phyloP scores from a whole-genome alignment of 805 yeast genomes.

The Brettanomyces sp. region DNA sequence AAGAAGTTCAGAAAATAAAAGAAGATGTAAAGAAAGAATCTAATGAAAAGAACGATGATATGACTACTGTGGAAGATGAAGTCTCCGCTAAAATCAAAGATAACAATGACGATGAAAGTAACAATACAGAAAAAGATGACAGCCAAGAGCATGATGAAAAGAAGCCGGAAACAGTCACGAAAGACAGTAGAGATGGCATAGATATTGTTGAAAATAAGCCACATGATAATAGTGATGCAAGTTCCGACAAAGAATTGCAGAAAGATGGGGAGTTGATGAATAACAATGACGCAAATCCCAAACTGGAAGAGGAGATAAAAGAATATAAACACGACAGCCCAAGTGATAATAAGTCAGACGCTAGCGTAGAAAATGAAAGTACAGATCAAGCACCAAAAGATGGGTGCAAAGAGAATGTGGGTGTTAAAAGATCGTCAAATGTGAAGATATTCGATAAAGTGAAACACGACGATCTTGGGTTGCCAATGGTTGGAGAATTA shows the following conservation, averaged over 20 bases:
- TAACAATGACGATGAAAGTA: conserved; percentile 1
- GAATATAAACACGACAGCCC: conserved; percentile 6
- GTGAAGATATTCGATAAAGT: neutral
- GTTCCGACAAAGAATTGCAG: neutral
- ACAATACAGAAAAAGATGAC: conserved; percentile 21
- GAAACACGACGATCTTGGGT: neutral
- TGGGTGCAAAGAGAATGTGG: neutral
- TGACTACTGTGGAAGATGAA: conserved; percentile 14
- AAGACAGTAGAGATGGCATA: conserved; percentile 7
- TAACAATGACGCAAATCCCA: conserved; percentile 20
- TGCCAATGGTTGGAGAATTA: conserved; percentile 2
- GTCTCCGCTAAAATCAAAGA: neutral
- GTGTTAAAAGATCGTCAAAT: conserved; percentile 3
- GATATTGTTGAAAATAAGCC: conserved; percentile 8
- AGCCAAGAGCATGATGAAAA: conserved; percentile 26
- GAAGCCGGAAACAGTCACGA: neutral
- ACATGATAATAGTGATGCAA: conserved; percentile 7
- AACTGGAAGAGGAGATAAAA: conserved; percentile 16
- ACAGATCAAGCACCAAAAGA: neutral
- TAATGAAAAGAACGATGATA: conserved; percentile 13
- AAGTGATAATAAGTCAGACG: conserved; percentile 11
- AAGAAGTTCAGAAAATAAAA: conserved; percentile 10
- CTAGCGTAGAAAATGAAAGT: conserved; percentile 2
- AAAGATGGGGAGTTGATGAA: conserved; percentile 6
- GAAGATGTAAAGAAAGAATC: conserved; percentile 2